phyloP scores from a whole-genome alignment of 441 rosid genomes.

The Flueggea neowawraea region DNA sequence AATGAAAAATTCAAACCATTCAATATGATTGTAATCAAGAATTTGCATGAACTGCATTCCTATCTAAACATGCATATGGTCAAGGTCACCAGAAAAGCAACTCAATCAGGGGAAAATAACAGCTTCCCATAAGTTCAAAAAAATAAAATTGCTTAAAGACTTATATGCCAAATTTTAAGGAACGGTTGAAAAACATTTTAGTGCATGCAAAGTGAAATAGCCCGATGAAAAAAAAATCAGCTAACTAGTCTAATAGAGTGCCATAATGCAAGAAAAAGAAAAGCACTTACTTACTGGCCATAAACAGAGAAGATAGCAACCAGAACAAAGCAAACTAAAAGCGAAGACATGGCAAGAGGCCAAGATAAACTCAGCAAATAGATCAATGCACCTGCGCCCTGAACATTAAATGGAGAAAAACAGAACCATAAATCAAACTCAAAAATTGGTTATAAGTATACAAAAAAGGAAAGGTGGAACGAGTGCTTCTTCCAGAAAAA shows the following conservation, averaged over 20 bases:
- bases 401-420: conserved; percentile 11
- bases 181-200: too few species aligned
- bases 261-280: conserved; percentile 4
- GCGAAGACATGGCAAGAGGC: conserved; percentile 48
- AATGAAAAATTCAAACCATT: conserved; percentile 3
- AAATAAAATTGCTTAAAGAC: too few species aligned
- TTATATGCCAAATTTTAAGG: too few species aligned
- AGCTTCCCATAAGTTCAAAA: too few species aligned
- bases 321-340: conserved; percentile 35
- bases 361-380: conserved; percentile 51
- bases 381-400: conserved; percentile 58
- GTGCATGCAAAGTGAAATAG: too few species aligned
- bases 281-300: conserved; percentile 35
- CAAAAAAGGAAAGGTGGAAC: neutral
- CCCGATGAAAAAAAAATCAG: neutral
- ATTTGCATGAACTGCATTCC: neutral
- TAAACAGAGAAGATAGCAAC: conserved; percentile 34
- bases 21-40: neutral
- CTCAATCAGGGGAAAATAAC: too few species aligned
- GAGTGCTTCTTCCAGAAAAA: neutral
- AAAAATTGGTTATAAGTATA: conserved; percentile 1
- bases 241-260: neutral
- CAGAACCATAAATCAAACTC: neutral
- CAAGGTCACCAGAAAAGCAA: neutral
- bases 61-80: neutral